A percentile compares a stretch with the other conserved stretches of the same genome.
Conservation (phyloP, 164 flowering plant species). For the Warburgia ugandensis region DNA sequence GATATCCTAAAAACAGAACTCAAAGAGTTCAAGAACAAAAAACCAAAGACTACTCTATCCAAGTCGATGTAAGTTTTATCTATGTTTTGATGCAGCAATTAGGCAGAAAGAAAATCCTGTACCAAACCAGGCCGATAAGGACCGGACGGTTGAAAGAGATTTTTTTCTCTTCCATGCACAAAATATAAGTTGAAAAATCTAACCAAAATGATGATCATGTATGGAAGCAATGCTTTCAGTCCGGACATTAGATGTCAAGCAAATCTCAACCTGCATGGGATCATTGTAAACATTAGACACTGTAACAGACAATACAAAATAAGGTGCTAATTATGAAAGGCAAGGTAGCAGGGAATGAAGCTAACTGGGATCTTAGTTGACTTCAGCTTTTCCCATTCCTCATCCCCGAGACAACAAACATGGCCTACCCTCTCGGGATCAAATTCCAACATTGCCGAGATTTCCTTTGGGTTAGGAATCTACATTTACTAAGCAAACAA, state of each 20-base stretch:
- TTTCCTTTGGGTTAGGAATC: constrained; percentile 74
- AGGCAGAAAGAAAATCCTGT: background rate
- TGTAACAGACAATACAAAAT: background rate
- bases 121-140: background rate
- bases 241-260: constrained; percentile 87
- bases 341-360: constrained; percentile 1
- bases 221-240: constrained; percentile 57
- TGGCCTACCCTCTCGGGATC: constrained; percentile 85
- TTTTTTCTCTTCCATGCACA: background rate
- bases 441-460: constrained; percentile 76
- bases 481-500: constrained; percentile 48
- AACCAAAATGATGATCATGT: constrained; percentile 87
- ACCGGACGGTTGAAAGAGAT: background rate
- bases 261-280: constrained; percentile 79
- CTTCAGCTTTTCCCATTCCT: constrained; percentile 65
- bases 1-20: background rate
- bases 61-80: background rate
- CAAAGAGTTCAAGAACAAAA: background rate
- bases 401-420: constrained; percentile 69
- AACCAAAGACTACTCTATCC: background rate
- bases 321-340: background rate
- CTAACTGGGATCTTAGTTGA: constrained; percentile 67
- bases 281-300: background rate
- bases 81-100: background rate
- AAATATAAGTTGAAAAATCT: constrained; percentile 12